Base-by-base conservation (phyloP, 2,329 filamentous ascomycete genomes). In the Knufia petricola region DNA sequence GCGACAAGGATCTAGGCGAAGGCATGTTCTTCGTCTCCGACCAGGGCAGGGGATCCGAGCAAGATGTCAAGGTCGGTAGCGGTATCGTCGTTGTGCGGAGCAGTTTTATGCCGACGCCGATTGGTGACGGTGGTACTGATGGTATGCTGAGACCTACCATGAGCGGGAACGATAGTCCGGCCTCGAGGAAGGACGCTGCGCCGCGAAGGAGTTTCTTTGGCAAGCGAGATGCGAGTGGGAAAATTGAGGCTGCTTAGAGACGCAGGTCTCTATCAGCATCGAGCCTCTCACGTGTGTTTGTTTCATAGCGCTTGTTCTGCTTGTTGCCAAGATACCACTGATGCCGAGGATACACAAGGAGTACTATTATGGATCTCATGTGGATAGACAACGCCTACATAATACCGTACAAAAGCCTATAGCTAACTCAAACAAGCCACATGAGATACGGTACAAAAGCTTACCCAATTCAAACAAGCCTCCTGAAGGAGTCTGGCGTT, bases 11-110 rank as follows among this genome's bases (percentile, higher is more conserved):
- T 49, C 75, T 98, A 0, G 92, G 92, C 46, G 89, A 96, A 61
- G 79, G 79, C 3, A 64, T 84, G n/a, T 94, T 95, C 69, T 89
- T 94, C 63, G 79, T 98, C n/a, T 87, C 90, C 55, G 90, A 98
- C 62, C 76, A 79, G 55, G 73, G 76, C 7, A 70, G 73, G 1
- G 78, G 78, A 9, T 71, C 75, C 26, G 83, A 90, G 58, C 92
- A 90, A 71, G 73, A 79, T 34, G 68, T 98, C 46, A 76, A 71
- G 28, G 81, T 89, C 21, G 90, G 90, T 10, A 73, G 70, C 30
- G 88, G 87, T 20, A 76, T 69, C 1, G 82, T 95, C 1, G 72
- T 79, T 0, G 64, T 95, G 40, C 84, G 81, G 69, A 92, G 84
- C 62, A 78, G 72, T 47, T 95, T 94, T 60, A 70, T 70, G 21